Evolutionary conservation across 1,284 basidiomycete genomes (phyloP), one percentile per base, ranked within the genome.

Genomic region (Ustilago loliicola): DNA sequence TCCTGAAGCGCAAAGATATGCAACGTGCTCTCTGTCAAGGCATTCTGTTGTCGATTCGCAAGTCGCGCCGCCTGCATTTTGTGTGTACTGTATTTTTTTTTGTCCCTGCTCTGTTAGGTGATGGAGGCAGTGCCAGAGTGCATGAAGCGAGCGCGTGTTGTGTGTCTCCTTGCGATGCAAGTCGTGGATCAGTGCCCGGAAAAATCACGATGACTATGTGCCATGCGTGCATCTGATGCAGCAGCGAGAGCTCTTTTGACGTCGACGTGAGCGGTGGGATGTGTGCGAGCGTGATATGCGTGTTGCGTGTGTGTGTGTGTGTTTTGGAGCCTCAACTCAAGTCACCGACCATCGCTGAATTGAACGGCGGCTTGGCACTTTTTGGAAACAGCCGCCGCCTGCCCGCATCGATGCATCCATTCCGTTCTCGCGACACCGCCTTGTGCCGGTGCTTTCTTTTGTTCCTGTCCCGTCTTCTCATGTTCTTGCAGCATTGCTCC

Each of bases 81-180:
- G 8, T 38, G 36, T 38, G 36, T 38, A 38, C n/a, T n/a, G n/a
- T n/a, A n/a, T n/a, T n/a, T n/a, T 38, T 38, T 38, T 38, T 38
- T 15, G 36, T 38, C 13, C n/a, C n/a, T 38, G 9, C 15, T 38
- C 3, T 15, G 36, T 38, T 8, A 38, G 36, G 36, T 45, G 42
- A 21, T 21, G 21, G 42, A 45, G 42, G 42, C 48, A 29, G 48
- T 50, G 48, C 48, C 48, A 50, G 17, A 29, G 27, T 50, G 48
- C 48, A 29, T 27, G 6, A 29, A 50, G 13, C 13, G 48, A 27
- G 48, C 23, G 48, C 48, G 27, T 27, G 48, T 50, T 50, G n/a
- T 6, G 10, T 27, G 48, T 27, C 23, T 27, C 25, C 25, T 29
- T 21, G 25, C 15, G 11, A 50, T 50, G 48, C 4, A 50, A 3